Conservation (phyloP, 139 green algal species). For the Dunaliella primolecta region DNA sequence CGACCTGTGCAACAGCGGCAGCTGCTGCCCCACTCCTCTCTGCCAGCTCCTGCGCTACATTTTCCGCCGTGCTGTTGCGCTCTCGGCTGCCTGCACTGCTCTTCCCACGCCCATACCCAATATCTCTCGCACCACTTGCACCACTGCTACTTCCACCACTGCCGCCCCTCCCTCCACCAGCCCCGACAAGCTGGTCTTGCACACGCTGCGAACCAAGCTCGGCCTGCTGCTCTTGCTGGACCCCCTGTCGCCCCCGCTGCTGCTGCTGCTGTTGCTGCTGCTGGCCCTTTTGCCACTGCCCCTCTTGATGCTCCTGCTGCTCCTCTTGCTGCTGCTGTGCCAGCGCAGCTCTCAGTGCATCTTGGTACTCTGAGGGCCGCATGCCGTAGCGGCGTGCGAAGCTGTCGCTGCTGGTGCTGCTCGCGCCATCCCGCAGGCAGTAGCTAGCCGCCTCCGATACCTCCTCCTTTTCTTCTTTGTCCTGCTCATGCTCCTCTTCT, state of each 20-base stretch:
- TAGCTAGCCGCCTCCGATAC: background rate
- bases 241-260: too few relatives aligned
- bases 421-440: background rate
- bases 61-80: background rate
- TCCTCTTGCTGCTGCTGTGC: background rate
- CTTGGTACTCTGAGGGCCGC: background rate
- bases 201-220: background rate
- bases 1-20: background rate
- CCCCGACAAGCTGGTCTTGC: background rate
- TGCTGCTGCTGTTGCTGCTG: conserved; percentile 2
- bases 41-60: background rate
- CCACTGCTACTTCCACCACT: background rate
- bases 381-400: conserved; percentile 13
- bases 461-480: background rate
- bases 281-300: background rate
- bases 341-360: background rate
- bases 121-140: background rate
- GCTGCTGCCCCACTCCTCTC: background rate
- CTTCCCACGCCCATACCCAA: background rate
- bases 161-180: background rate
- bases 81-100: background rate
- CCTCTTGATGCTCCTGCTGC: background rate
- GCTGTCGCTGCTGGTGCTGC: conserved; percentile 12
- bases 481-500: background rate
- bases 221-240: background rate